Evolutionary conservation across 1,139 yeast genomes (phyloP).

Genomic region (Geotrichum carabidarum): DNA sequence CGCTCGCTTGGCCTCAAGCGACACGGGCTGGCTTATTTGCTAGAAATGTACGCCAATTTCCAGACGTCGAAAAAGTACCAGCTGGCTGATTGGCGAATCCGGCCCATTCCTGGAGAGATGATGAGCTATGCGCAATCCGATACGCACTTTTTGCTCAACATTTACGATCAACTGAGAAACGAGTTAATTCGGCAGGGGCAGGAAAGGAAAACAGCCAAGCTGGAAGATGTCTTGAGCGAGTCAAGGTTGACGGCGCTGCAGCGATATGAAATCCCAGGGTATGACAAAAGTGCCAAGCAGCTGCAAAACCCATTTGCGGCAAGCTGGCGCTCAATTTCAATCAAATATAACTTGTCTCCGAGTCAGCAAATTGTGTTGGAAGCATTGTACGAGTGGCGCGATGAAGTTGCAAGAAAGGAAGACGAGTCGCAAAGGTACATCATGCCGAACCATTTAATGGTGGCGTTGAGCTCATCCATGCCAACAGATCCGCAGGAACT

Average conservation of each 20-base stretch:
- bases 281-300: conserved; percentile 25
- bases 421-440: conserved; percentile 84
- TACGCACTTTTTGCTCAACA: conserved; percentile 81
- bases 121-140: conserved; percentile 87
- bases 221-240: conserved; percentile 62
- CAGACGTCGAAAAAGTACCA: conserved; percentile 92
- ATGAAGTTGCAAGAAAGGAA: conserved; percentile 58
- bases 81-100: conserved; percentile 91
- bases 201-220: conserved; percentile 37
- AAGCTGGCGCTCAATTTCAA: conserved; percentile 42
- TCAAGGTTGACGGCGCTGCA: conserved; percentile 78
- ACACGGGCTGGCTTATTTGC: conserved; percentile 75
- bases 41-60: conserved; percentile 76
- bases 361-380: conserved; percentile 55
- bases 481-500: conserved; percentile 61
- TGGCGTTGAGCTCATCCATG: conserved; percentile 51
- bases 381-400: conserved; percentile 78
- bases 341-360: conserved; percentile 60
- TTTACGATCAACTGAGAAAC: conserved; percentile 70
- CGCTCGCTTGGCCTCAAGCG: conserved; percentile 71
- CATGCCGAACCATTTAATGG: conserved; percentile 76
- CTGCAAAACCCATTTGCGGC: conserved; percentile 13
- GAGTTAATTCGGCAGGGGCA: conserved; percentile 45
- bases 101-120: conserved; percentile 80
- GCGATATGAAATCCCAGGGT: conserved; percentile 58